A percentile compares a stretch with the other conserved stretches of the same genome.
Evolutionary conservation across 2,329 filamentous ascomycete genomes (phyloP).

Genomic region (Aspergillus proliferans): DNA sequence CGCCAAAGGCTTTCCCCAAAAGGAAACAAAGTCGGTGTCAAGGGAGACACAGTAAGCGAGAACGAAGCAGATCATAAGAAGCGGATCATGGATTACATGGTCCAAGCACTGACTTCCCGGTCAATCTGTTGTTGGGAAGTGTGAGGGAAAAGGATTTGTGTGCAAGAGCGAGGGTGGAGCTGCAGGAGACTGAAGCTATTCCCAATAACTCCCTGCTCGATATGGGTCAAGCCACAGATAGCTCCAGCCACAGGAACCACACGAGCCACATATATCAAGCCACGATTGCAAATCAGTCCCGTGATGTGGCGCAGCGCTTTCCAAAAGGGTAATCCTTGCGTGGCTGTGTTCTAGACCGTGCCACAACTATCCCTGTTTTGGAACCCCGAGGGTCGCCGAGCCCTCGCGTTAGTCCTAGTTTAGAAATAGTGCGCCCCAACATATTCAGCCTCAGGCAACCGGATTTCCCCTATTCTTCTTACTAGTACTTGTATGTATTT

Average conservation of each 20-base stretch:
- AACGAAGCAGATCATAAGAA: background rate
- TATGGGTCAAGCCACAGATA: constrained; percentile 14
- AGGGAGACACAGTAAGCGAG: background rate
- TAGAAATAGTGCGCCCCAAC: no score
- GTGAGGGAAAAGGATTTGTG: background rate
- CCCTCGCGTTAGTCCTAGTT: no score
- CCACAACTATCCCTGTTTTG: no score
- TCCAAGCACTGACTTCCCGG: background rate
- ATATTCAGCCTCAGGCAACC: no score
- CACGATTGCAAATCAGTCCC: constrained; percentile 4
- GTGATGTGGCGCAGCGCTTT: constrained; percentile 2
- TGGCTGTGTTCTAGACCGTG: no score
- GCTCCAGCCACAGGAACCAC: constrained; percentile 6
- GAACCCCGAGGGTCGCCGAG: no score
- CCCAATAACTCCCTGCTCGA: constrained; percentile 1
- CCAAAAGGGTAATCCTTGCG: no score
- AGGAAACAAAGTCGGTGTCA: background rate
- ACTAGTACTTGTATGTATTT: no score
- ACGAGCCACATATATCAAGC: constrained; percentile 6
- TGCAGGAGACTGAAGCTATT: constrained; percentile 7
- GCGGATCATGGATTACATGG: background rate
- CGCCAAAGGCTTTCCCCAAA: background rate
- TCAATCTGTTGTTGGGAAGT: background rate
- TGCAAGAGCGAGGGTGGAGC: no score
- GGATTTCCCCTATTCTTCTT: no score